Percentiles rank a stretch among this genome's conserved stretches.
phyloP scores from a whole-genome alignment of 306 rosid species.

The Sindora glabra region DNA sequence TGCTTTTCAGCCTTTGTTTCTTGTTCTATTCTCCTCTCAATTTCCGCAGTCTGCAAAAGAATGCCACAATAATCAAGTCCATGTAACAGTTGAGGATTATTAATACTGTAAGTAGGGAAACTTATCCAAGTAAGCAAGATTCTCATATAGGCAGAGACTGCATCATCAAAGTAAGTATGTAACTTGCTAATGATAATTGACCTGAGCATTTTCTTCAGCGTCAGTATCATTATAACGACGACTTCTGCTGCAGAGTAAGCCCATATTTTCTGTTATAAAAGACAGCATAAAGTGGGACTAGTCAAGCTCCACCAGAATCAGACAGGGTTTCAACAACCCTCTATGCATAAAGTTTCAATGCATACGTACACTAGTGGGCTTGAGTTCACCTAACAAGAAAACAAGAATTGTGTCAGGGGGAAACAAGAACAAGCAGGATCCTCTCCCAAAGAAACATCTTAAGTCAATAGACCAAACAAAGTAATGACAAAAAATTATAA shows the following conservation, averaged over 20 bases:
- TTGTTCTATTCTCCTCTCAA: constrained; percentile 83
- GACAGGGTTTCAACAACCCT: constrained; percentile 19
- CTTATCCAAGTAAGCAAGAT: background rate
- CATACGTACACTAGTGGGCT: constrained; percentile 9
- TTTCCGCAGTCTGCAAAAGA: constrained; percentile 75
- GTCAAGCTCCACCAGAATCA: constrained; percentile 42
- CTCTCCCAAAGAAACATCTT: background rate
- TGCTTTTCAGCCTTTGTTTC: constrained; percentile 94
- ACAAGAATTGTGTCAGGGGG: constrained; percentile 22
- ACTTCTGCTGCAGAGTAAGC: constrained; percentile 84
- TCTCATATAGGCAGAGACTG: background rate
- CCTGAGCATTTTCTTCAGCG: constrained; percentile 81
- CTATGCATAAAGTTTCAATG: too few relatives aligned
- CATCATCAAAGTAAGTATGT: background rate
- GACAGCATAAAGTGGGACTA: constrained; percentile 70
- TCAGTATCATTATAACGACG: constrained; percentile 62
- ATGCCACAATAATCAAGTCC: constrained; percentile 8
- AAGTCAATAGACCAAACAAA: background rate
- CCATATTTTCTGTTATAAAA: constrained; percentile 68
- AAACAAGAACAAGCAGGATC: background rate
- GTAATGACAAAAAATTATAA: background rate
- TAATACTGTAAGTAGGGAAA: background rate
- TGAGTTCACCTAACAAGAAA: constrained; percentile 39
- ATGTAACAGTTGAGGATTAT: constrained; percentile 2
- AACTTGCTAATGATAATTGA: constrained; percentile 15